Evolutionary conservation across 208 protist species (phyloP).

Genomic region (Trypanosoma caninum): DNA sequence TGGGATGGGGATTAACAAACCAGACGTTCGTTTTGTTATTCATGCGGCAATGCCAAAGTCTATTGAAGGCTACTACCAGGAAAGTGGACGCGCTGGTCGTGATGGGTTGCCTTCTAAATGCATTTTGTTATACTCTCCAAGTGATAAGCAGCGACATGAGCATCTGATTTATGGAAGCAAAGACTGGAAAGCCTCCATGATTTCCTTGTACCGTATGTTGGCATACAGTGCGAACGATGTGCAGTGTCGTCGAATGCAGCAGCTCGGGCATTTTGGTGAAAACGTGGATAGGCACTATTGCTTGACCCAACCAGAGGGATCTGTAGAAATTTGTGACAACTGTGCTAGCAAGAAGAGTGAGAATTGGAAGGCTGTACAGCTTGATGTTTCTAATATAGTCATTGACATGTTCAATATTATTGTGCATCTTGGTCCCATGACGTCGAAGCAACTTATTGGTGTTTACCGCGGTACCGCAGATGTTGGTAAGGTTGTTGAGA

Average conservation of each 20-base stretch:
- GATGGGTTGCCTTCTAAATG: slow-evolving; percentile 90
- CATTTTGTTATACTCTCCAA: slow-evolving; percentile 66
- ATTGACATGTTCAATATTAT: slow-evolving; percentile 69
- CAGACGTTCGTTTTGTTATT: slow-evolving; percentile 97
- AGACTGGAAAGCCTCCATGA: slow-evolving; percentile 65
- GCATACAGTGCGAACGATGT: slow-evolving; percentile 83
- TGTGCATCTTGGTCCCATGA: slow-evolving; percentile 63
- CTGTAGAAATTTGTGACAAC: slow-evolving; percentile 75
- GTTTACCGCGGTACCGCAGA: slow-evolving; percentile 74
- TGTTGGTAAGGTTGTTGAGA: slow-evolving; percentile 71
- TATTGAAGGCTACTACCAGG: slow-evolving; percentile 98
- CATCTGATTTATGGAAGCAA: slow-evolving; percentile 79
- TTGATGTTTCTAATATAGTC: slow-evolving; percentile 45
- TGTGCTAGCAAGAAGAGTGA: slow-evolving; percentile 66
- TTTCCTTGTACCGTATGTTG: slow-evolving; percentile 73
- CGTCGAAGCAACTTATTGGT: slow-evolving; percentile 71
- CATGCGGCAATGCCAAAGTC: slow-evolving; percentile 96
- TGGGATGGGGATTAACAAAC: slow-evolving; percentile 98
- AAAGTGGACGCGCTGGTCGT: slow-evolving; percentile 95
- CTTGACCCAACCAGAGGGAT: slow-evolving; percentile 33
- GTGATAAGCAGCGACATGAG: slow-evolving; percentile 70
- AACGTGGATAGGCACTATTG: slow-evolving; percentile 68
- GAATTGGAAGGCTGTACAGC: slow-evolving; percentile 42
- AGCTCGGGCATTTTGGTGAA: slow-evolving; percentile 85
- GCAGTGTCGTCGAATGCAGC: slow-evolving; percentile 82